A percentile compares a stretch with the other conserved stretches of the same genome.
Evolutionary conservation across 2,329 filamentous ascomycete genomes (phyloP).

Genomic region (Botryotinia convoluta): DNA sequence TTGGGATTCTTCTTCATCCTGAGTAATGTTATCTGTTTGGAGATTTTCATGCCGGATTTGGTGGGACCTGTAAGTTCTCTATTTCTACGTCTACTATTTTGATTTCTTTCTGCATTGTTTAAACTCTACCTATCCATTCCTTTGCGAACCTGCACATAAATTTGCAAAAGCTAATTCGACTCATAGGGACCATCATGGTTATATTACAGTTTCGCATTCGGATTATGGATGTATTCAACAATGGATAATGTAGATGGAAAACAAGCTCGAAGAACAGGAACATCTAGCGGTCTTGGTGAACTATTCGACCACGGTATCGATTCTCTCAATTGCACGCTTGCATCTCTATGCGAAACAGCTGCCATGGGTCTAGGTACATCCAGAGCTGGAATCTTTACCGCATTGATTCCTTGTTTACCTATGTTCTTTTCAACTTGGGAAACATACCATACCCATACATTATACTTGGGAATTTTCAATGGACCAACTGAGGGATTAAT

Average conservation of each 20-base stretch:
- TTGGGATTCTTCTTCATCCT: slow-evolving; percentile 94
- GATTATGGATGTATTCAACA: slow-evolving; percentile 97
- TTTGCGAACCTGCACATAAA: neutral
- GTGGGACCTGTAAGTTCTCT: slow-evolving; percentile 71
- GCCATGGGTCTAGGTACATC: slow-evolving; percentile 89
- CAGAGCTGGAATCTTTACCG: slow-evolving; percentile 84
- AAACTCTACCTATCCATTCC: neutral
- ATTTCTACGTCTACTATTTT: neutral
- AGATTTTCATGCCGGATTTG: slow-evolving; percentile 83
- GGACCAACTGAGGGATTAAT: slow-evolving; percentile 94
- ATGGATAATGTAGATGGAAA: slow-evolving; percentile 99
- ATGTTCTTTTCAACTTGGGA: slow-evolving; percentile 99
- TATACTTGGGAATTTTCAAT: slow-evolving; percentile 96
- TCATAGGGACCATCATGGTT: slow-evolving; percentile 82
- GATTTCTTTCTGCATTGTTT: neutral
- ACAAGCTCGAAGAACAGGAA: slow-evolving; percentile 90
- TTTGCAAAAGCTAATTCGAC: slow-evolving; percentile 23
- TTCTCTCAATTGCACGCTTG: slow-evolving; percentile 94
- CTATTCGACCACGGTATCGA: slow-evolving; percentile 99
- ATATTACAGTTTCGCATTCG: slow-evolving; percentile 93
- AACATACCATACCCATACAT: slow-evolving; percentile 96
- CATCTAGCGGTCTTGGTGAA: slow-evolving; percentile 90
- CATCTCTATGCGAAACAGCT: slow-evolving; percentile 83
- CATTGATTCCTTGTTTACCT: slow-evolving; percentile 83
- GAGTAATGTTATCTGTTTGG: slow-evolving; percentile 70